A percentile compares a stretch with the other conserved stretches of the same genome.
Evolutionary conservation across 2,329 filamentous ascomycete genomes (phyloP).

Genomic region (Metarhizium sp.): DNA sequence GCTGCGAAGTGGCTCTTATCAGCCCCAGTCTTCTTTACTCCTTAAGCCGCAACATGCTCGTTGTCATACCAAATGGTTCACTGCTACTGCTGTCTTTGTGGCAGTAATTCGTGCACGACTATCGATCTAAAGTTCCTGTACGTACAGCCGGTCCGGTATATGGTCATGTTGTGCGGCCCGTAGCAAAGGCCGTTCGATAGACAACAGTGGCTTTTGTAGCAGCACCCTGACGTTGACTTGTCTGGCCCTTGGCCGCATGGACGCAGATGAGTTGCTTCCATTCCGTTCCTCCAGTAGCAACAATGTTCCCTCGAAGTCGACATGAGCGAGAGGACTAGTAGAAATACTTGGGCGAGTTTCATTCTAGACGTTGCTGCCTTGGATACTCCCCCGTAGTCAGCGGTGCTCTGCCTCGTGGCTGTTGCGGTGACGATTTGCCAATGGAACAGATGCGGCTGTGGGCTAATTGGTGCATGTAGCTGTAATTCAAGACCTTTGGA

Average conservation of each 20-base stretch:
- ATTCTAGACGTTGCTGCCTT: too few relatives aligned
- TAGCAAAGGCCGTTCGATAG: constrained; percentile 3
- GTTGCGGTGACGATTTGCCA: too few relatives aligned
- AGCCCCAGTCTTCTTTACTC: background rate
- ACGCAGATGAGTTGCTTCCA: background rate
- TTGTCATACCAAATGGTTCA: background rate
- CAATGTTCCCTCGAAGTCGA: background rate
- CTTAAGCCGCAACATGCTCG: background rate
- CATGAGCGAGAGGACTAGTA: background rate
- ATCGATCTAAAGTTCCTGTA: background rate
- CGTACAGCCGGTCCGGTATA: background rate
- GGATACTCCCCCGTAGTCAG: too few relatives aligned
- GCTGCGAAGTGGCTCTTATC: background rate
- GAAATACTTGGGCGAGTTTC: too few relatives aligned
- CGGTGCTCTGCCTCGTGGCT: too few relatives aligned
- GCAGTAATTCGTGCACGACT: constrained; percentile 1
- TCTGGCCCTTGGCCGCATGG: background rate
- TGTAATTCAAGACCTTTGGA: too few relatives aligned
- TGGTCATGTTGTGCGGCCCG: background rate
- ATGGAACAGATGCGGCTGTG: too few relatives aligned
- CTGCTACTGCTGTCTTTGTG: background rate
- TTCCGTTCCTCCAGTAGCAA: background rate
- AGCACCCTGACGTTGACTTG: background rate
- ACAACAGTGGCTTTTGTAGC: constrained; percentile 1
- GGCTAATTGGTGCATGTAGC: too few relatives aligned